Evolutionary conservation across 495 filamentous ascomycete species (phyloP), one percentile per base, ranked within the genome.

Genomic region (Peziza echinospora): DNA sequence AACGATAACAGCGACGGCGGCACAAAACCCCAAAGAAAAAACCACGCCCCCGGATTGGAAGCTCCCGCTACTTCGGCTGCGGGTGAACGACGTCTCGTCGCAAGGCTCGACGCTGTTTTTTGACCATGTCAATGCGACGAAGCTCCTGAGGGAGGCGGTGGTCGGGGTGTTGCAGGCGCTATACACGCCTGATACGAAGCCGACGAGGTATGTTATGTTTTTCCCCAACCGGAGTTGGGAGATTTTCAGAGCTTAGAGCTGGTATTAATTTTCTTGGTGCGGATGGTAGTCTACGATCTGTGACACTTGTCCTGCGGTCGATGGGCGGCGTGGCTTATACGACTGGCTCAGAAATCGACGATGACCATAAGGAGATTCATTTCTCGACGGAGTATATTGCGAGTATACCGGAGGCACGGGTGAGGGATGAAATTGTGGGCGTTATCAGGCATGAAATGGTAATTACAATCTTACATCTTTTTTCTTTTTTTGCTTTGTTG

Each of bases 331-430:
- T 96, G 6, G 89, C 89, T 26, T 89, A 93, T 62, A 97, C 89
- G 3, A 82, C 71, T 0, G 83, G 86, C 50, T 73, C 65, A 11
- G 81, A 85, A 28, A 69, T 93, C 5, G 87, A 94, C 63, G 48
- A 71, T 39, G 82, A 91, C 57, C 84, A 94, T 65, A 96, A 97
- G 58, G 84, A 93, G 56, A 93, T 97, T 48, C 84, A 93, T 64
- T 70, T 94, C 65, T 80, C 73, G 4, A 72, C 84, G 9, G 64
- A 71, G 45, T 93, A 93, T 64, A 77, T 96, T 54, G 51, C 57
- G 26, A 58, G 63, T 47, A 60, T 65, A 47, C 62, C 66, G 2
- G 66, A 65, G 10, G 60, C 60, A 11, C 41, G 60, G n/a, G 7
- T 60, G 8, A 51, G 59, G 8, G 54, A 71, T 25, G 89, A 97